Evolutionary conservation across 2,329 filamentous ascomycete species (phyloP).

Genomic region (Calonectria naviculata): DNA sequence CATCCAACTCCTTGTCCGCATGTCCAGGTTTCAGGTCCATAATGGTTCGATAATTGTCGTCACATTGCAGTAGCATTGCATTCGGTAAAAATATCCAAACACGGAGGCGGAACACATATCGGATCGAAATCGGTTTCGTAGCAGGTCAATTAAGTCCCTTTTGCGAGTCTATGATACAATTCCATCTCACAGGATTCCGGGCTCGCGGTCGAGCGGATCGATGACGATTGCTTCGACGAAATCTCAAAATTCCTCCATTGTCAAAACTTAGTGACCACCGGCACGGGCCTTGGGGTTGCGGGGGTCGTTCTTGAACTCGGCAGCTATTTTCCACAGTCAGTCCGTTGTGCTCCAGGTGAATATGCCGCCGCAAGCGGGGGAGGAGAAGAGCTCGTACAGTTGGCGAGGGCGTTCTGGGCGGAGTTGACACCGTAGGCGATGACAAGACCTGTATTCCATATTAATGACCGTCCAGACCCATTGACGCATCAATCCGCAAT

Average conservation of each 20-base stretch:
- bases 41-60: conserved; percentile 7
- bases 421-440: conserved; percentile 94
- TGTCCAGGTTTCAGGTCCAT: neutral
- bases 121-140: conserved; percentile 34
- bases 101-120: conserved; percentile 5
- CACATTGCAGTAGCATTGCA: conserved; percentile 5
- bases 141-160: conserved; percentile 48
- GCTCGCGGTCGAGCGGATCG: conserved; percentile 40
- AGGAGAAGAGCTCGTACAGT: conserved; percentile 67
- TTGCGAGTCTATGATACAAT: conserved; percentile 57
- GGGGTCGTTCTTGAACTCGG: conserved; percentile 97
- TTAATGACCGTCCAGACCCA: conserved; percentile 39
- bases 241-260: conserved; percentile 32
- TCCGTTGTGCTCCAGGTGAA: conserved; percentile 2
- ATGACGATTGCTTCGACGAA: conserved; percentile 40
- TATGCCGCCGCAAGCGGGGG: conserved; percentile 10
- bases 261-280: conserved; percentile 55
- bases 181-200: conserved; percentile 41
- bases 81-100: neutral
- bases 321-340: conserved; percentile 67
- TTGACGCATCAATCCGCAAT: conserved; percentile 34
- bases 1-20: neutral
- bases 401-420: conserved; percentile 79
- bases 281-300: conserved; percentile 77
- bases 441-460: conserved; percentile 71